phyloP scores from a whole-genome alignment of 257 asterid genomes.

The Lavandula angustifolia region DNA sequence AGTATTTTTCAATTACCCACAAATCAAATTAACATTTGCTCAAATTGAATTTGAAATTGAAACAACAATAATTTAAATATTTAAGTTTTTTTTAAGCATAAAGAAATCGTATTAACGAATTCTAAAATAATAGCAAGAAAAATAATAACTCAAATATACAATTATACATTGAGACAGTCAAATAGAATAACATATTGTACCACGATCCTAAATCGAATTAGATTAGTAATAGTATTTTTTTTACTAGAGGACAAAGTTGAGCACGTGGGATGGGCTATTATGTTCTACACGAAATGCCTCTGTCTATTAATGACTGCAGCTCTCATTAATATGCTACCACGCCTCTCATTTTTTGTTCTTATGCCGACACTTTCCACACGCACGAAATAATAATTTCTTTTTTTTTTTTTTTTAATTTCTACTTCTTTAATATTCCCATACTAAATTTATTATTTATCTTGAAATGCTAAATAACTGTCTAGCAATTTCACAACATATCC shows the following conservation, averaged over 20 bases:
- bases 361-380: constrained; percentile 36
- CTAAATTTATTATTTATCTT: constrained; percentile 16
- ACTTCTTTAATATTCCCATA: neutral
- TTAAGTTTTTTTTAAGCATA: too few relatives aligned
- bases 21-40: too few relatives aligned
- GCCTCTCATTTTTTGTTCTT: constrained; percentile 8
- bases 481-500: constrained; percentile 35
- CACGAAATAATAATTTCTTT: constrained; percentile 1
- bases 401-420: neutral
- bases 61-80: too few relatives aligned
- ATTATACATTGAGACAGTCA: too few relatives aligned
- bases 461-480: constrained; percentile 38
- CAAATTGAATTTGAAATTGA: too few relatives aligned
- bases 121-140: too few relatives aligned
- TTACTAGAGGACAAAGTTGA: neutral
- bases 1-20: too few relatives aligned
- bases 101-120: too few relatives aligned
- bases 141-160: too few relatives aligned
- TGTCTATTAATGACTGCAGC: neutral
- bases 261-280: constrained; percentile 7
- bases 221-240: too few relatives aligned
- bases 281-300: neutral
- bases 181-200: too few relatives aligned
- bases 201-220: too few relatives aligned
- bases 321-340: constrained; percentile 12